Evolutionary conservation across 192 early-diverging fungal species (phyloP).

Genomic region (Pilaira anomala): DNA sequence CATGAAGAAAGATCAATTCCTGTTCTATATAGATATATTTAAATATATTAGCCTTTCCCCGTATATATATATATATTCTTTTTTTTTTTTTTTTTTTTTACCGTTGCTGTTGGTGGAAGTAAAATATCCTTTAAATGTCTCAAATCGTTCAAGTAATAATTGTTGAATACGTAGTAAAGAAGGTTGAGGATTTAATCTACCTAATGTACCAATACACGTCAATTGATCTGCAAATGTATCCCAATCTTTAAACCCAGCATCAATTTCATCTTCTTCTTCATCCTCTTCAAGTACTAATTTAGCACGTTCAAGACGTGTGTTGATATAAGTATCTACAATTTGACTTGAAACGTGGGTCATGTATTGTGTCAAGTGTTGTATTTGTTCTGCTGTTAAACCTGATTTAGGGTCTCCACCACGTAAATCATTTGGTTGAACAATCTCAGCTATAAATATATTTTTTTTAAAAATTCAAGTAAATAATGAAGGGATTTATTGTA

Average conservation of each 20-base stretch:
- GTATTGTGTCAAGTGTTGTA: slow-evolving; percentile 38
- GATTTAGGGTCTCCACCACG: slow-evolving; percentile 5
- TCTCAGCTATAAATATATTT: slow-evolving; percentile 4
- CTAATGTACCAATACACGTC: slow-evolving; percentile 58
- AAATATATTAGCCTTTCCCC: not conserved
- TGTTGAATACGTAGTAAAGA: slow-evolving; percentile 46
- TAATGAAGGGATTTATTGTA: not conserved
- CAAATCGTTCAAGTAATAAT: slow-evolving; percentile 50
- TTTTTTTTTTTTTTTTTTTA: slow-evolving; percentile 18
- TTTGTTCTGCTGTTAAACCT: slow-evolving; percentile 14
- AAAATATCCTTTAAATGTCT: slow-evolving; percentile 48
- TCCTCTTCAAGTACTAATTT: slow-evolving; percentile 42
- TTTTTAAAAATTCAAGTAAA: no score
- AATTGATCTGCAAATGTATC: slow-evolving; percentile 75
- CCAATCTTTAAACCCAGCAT: slow-evolving; percentile 55
- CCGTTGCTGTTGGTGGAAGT: slow-evolving; percentile 32
- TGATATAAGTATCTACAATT: slow-evolving; percentile 61
- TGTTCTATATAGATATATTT: slow-evolving; percentile 9
- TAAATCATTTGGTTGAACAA: slow-evolving; percentile 18
- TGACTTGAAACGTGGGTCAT: slow-evolving; percentile 49
- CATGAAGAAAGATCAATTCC: slow-evolving; percentile 43
- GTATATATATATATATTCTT: no score
- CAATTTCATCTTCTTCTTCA: slow-evolving; percentile 45
- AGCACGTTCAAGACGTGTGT: slow-evolving; percentile 58
- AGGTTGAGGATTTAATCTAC: slow-evolving; percentile 53